Percentiles rank a stretch among this genome's conserved stretches.
Conservation (phyloP, 352 stramenopile genomes). For the Phytophthora fragariae region DNA sequence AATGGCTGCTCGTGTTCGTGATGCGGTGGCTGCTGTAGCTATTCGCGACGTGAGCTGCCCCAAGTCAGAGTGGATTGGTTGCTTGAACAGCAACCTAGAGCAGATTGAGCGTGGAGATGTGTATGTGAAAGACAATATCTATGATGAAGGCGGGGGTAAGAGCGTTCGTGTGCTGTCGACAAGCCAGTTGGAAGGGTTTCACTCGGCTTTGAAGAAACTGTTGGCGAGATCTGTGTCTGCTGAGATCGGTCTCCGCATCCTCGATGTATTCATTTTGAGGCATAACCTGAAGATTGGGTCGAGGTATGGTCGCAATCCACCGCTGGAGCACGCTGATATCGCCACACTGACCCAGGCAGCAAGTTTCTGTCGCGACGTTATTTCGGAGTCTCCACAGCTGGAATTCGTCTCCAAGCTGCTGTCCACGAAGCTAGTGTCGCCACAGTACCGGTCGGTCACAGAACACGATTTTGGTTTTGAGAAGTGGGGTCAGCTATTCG, state of each 20-base stretch:
- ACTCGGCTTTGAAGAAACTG: neutral
- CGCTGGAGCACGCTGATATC: no score
- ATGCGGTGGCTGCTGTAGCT: neutral
- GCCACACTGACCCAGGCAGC: neutral
- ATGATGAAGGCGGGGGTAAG: neutral
- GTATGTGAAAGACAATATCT: neutral
- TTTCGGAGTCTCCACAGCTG: neutral
- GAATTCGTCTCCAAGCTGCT: neutral
- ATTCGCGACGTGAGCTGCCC: neutral
- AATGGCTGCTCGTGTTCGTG: neutral
- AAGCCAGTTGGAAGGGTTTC: neutral
- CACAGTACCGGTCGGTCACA: neutral
- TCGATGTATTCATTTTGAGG: no score
- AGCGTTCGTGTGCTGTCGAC: neutral
- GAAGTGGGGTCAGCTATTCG: neutral
- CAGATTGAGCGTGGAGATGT: neutral
- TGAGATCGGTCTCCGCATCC: no score
- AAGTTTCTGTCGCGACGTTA: neutral
- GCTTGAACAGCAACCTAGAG: neutral
- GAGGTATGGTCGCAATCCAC: no score
- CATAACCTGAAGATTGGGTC: no score
- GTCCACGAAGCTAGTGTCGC: neutral
- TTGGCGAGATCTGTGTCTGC: neutral
- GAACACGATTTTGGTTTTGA: neutral
- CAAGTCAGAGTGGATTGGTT: neutral